Evolutionary conservation across 257 asterid genomes (phyloP), one percentile per base, ranked within the genome.

Genomic region (Buddleja alternifolia): DNA sequence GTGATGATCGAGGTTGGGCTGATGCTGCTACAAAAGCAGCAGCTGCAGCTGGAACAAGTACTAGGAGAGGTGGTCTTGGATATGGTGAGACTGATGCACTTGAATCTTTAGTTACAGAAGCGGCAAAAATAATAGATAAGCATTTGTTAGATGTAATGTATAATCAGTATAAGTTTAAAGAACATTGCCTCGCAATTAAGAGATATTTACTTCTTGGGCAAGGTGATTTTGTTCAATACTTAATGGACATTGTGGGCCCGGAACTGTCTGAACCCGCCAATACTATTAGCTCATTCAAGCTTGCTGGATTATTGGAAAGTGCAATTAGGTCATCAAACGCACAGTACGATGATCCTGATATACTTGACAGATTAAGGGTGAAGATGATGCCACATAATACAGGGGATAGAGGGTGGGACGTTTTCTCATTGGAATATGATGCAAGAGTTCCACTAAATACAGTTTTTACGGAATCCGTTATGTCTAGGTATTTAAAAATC

Each of bases 371-470:
- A 73, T 80, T 94, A 78, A 83, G 97, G 81, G 98, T 94, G 70
- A 94, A 91, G 80, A 86, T 94, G 96, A 83, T 94, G 96, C 99
- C 96, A 6, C 97, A 91, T 78, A 89, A 87, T 64, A 66, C 89
- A 0, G 99, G 99, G 64, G 99, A 94, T 67, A 87, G 90, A 81
- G 99, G 98, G 41, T 94, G 99, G 99, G 99, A 94, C 77, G 99
- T 94, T 50, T 94, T 91, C 75, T 94, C 99, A 7, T 73, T 94
- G 87, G 99, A 94, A 77, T 94, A 91, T 50, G 96, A 91, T 80
- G 92, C 99, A 21, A 76, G 92, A 47, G 93, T 92, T 73, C 98
- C 98, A 10, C 75, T 94, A 57, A 86, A 94, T 69, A 94, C 99
- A 14, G 78, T 94, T 60, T 91, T 94, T 60, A 89, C 99, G 0